phyloP scores from a whole-genome alignment of 768 basidiomycete species.

The Amanita exitialis region DNA sequence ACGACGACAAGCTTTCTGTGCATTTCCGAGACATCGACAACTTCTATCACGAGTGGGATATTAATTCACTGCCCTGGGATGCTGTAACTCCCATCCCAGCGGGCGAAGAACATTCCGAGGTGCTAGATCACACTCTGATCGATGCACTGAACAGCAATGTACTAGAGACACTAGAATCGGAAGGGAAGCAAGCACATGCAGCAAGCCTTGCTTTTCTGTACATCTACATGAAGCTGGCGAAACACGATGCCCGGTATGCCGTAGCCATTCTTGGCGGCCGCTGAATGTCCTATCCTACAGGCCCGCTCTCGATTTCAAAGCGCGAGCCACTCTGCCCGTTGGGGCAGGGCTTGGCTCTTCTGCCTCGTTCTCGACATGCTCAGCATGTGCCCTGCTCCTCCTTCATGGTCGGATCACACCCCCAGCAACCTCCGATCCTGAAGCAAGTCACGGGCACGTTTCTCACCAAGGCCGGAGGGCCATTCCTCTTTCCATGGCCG shows the following conservation, averaged over 20 bases:
- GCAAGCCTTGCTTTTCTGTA: slow-evolving; percentile 77
- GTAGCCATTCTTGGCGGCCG: slow-evolving; percentile 9
- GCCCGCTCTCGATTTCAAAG: slow-evolving; percentile 68
- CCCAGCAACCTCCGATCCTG: slow-evolving; percentile 35
- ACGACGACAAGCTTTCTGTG: slow-evolving; percentile 64
- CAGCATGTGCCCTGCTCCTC: slow-evolving; percentile 72
- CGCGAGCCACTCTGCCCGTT: slow-evolving; percentile 85
- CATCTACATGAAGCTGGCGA: slow-evolving; percentile 76
- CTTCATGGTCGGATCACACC: slow-evolving; percentile 56
- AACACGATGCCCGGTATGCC: slow-evolving; percentile 45
- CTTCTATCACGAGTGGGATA: slow-evolving; percentile 75
- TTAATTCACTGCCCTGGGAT: slow-evolving; percentile 73
- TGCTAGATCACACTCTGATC: slow-evolving; percentile 65
- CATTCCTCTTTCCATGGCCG: slow-evolving; percentile 52
- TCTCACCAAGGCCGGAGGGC: slow-evolving; percentile 59
- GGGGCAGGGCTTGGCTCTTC: slow-evolving; percentile 96
- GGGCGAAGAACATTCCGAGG: slow-evolving; percentile 47
- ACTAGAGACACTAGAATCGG: slow-evolving; percentile 24
- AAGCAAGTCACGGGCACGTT: slow-evolving; percentile 43
- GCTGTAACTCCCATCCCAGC: slow-evolving; percentile 43
- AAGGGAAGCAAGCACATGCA: slow-evolving; percentile 27
- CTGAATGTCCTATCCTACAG: slow-evolving; percentile 25
- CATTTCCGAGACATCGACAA: slow-evolving; percentile 72
- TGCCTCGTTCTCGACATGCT: slow-evolving; percentile 88
- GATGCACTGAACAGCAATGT: slow-evolving; percentile 52